phyloP scores from a whole-genome alignment of 495 filamentous ascomycete species.

The Penicillium cataractarum region DNA sequence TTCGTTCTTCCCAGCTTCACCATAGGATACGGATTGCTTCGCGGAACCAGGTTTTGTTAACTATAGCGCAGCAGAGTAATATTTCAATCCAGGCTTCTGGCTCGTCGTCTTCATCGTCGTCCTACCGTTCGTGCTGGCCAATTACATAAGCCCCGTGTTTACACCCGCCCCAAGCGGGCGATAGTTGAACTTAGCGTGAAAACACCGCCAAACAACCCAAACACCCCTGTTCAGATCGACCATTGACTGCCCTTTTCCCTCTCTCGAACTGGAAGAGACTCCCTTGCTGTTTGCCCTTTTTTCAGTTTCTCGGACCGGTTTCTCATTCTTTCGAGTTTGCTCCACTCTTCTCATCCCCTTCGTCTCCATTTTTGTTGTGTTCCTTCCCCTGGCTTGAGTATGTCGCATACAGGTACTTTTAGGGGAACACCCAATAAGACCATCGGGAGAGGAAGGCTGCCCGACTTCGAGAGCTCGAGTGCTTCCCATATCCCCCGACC shows the following conservation, averaged over 20 bases:
- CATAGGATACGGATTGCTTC: too few relatives aligned
- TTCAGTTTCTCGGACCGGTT: slow-evolving; percentile 23
- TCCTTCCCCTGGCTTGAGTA: slow-evolving; percentile 36
- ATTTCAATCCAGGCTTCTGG: too few relatives aligned
- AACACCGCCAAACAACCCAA: slow-evolving; percentile 13
- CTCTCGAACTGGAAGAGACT: slow-evolving; percentile 14
- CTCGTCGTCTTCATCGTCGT: too few relatives aligned
- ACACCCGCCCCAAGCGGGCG: slow-evolving; percentile 17
- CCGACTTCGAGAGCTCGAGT: slow-evolving; percentile 66
- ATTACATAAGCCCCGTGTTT: slow-evolving; percentile 30
- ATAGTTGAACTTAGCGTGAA: slow-evolving; percentile 5
- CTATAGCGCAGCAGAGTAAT: too few relatives aligned
- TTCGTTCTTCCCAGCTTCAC: too few relatives aligned
- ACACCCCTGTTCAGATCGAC: slow-evolving; percentile 40
- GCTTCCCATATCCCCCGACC: slow-evolving; percentile 83
- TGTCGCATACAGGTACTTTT: slow-evolving; percentile 63
- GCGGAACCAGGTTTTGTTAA: too few relatives aligned
- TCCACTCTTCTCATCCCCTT: slow-evolving; percentile 19
- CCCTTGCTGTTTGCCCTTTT: slow-evolving; percentile 26
- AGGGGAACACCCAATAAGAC: slow-evolving; percentile 51
- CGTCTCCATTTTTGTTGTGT: slow-evolving; percentile 22
- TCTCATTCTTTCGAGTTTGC: slow-evolving; percentile 24
- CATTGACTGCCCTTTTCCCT: slow-evolving; percentile 27
- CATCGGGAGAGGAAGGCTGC: slow-evolving; percentile 65
- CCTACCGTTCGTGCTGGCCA: slow-evolving; percentile 19